A percentile compares a stretch with the other conserved stretches of the same genome.
Conservation (phyloP, 2,329 filamentous ascomycete species). For the Furcasterigmium sp. region DNA sequence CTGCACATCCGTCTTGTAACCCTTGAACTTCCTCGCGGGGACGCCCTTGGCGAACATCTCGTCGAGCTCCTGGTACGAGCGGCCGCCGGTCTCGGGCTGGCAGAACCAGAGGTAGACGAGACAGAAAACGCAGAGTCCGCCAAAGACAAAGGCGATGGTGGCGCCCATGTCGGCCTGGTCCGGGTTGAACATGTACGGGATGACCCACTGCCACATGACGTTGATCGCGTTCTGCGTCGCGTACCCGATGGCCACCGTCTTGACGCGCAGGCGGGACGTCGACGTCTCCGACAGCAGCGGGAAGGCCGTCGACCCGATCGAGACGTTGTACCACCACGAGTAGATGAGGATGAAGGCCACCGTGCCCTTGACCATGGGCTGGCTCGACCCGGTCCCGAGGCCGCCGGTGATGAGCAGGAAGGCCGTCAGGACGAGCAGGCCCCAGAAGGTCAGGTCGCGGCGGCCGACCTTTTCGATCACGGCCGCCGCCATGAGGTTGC, state of each 20-base stretch:
- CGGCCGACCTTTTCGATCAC: conserved; percentile 31
- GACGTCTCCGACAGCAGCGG: conserved; percentile 30
- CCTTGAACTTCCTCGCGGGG: conserved; percentile 18
- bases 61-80: conserved; percentile 19
- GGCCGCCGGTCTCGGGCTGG: conserved; percentile 27
- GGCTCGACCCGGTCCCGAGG: neutral
- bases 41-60: conserved; percentile 19
- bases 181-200: conserved; percentile 18
- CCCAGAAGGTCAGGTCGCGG: conserved; percentile 27
- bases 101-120: conserved; percentile 26
- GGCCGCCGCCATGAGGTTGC: conserved; percentile 33
- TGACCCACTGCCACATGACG: conserved; percentile 9
- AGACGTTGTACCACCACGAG: conserved; percentile 31
- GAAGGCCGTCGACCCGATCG: conserved; percentile 33
- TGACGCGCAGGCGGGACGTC: conserved; percentile 29
- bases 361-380: conserved; percentile 10
- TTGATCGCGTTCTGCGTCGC: conserved; percentile 21
- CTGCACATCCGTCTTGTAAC: conserved; percentile 10
- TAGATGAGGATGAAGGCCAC: conserved; percentile 31
- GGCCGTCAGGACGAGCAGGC: conserved; percentile 24
- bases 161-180: conserved; percentile 25
- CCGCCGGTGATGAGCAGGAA: conserved; percentile 33
- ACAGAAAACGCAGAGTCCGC: conserved; percentile 22
- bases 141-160: conserved; percentile 35
- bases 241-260: conserved; percentile 32